phyloP scores from a whole-genome alignment of 2,329 filamentous ascomycete genomes.

The Aspergillus pseudotamarii region DNA sequence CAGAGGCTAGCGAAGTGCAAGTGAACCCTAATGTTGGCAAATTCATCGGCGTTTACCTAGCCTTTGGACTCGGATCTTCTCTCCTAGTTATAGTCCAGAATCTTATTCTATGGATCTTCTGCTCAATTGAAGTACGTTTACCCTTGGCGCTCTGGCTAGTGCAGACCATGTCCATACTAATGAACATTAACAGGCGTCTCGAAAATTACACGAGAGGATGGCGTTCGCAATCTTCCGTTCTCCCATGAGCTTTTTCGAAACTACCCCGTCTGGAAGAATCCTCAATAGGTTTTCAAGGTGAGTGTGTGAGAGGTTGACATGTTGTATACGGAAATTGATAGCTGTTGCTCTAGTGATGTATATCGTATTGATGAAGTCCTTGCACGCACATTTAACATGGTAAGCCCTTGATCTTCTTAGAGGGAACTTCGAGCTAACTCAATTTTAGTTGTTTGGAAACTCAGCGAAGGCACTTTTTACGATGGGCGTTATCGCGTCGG shows the following conservation, averaged over 20 bases:
- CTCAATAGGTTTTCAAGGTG: constrained; percentile 93
- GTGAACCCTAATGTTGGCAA: constrained; percentile 78
- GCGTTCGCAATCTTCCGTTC: constrained; percentile 95
- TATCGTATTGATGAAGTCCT: constrained; percentile 84
- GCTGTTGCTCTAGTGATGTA: constrained; percentile 48
- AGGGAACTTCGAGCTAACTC: constrained; percentile 17
- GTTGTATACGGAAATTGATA: constrained; percentile 3
- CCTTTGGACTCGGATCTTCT: constrained; percentile 85
- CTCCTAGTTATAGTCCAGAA: constrained; percentile 87
- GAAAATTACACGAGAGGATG: constrained; percentile 97
- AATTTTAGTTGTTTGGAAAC: constrained; percentile 68
- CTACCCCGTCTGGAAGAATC: constrained; percentile 93
- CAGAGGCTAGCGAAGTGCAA: constrained; percentile 71
- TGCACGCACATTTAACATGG: constrained; percentile 96
- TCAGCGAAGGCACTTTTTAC: constrained; percentile 77
- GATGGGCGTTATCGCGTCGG: constrained; percentile 77
- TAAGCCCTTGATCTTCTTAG: constrained; percentile 27
- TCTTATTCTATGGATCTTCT: constrained; percentile 97
- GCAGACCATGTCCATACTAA: background rate
- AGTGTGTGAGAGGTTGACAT: constrained; percentile 30
- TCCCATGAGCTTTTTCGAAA: constrained; percentile 99
- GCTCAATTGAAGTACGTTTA: constrained; percentile 82
- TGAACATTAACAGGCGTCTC: constrained; percentile 66
- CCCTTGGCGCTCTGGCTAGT: constrained; percentile 8
- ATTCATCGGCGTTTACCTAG: constrained; percentile 94